phyloP scores from a whole-genome alignment of 495 filamentous ascomycete species.

The Neurospora sp. region DNA sequence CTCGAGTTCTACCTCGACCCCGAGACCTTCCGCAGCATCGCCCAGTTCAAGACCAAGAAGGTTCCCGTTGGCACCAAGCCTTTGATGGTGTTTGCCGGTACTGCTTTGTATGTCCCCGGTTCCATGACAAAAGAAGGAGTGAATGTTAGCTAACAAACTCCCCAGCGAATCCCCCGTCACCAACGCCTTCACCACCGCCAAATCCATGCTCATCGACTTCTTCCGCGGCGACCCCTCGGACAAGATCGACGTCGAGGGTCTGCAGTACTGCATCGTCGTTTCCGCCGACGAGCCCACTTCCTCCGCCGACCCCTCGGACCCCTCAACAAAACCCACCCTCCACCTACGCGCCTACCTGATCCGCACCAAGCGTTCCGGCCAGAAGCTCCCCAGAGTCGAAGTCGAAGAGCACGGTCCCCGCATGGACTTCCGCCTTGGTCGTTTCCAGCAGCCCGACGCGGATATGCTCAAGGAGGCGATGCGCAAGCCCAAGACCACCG shows the following conservation, averaged over 20 bases:
- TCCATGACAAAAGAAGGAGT: background rate
- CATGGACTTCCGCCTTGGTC: conserved; percentile 84
- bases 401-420: conserved; percentile 91
- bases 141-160: background rate
- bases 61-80: conserved; percentile 76
- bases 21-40: conserved; percentile 52
- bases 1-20: conserved; percentile 72
- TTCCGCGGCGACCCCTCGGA: conserved; percentile 61
- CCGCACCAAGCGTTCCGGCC: conserved; percentile 72
- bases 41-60: conserved; percentile 74
- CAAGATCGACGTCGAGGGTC: conserved; percentile 84
- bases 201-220: conserved; percentile 81
- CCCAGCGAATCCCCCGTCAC: conserved; percentile 55
- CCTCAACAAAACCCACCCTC: conserved; percentile 53
- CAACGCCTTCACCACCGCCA: conserved; percentile 68
- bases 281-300: conserved; percentile 58
- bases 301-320: conserved; percentile 26
- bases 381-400: conserved; percentile 81
- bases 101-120: conserved; percentile 41
- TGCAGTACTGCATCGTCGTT: conserved; percentile 80
- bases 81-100: conserved; percentile 77
- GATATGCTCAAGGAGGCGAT: conserved; percentile 80
- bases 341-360: conserved; percentile 81
- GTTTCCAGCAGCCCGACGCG: conserved; percentile 64
- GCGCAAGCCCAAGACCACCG: conserved; percentile 64